Base-by-base conservation (phyloP, 139 green algal species). In the Tetraselmis chui region DNA sequence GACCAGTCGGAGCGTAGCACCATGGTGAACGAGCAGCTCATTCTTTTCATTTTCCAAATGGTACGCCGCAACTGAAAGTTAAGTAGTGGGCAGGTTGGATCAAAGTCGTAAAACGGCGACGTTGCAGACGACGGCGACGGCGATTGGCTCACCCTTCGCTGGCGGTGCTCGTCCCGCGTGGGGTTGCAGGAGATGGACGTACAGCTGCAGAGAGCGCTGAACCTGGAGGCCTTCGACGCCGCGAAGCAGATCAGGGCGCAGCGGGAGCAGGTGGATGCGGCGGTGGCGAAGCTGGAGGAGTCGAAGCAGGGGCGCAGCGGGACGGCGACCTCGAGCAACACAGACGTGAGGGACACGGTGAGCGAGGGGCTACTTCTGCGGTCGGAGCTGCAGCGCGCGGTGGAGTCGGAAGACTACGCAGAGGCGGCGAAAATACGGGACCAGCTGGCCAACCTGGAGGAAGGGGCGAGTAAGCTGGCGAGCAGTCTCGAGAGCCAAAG, bases 21-120 rank as follows among this genome's bases (percentile, higher is more conserved):
- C 28, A 28, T 31, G n/a, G 86, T 78, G 28, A 90, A 88, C 31
- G 86, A 89, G 58, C 86, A 89, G 77, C 86, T 89, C 2, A 75
- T 89, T 28, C 85, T 89, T 29, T 88, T 89, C 80, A 91, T 89
- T 82, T 89, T 90, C 75, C 86, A 89, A 29, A 78, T 89, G 58
- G 86, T 29, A 2, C 2, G 26, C 74, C 2, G 23, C 28, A 25
- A 28, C 5, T 77, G 26, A 28, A 22, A 2, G 26, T 67, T 67
- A 67, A 67, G 5, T 67, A 5, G 11, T 25, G 45, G 11, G 18
- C 45, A 67, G 74, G 2, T 29, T 77, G 28, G 74, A 77, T 23
- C 2, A 29, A 30, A 18, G 2, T 77, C 23, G 25, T 77, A 22
- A 25, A 2, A 30, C 74, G 26, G 2, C 23, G 26, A 77, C 74